These are phyloP conservation scores for Colletotrichum sp. DNA, from an alignment of 2,329 filamentous ascomycete species.

Conservation along the genomic window DNA sequence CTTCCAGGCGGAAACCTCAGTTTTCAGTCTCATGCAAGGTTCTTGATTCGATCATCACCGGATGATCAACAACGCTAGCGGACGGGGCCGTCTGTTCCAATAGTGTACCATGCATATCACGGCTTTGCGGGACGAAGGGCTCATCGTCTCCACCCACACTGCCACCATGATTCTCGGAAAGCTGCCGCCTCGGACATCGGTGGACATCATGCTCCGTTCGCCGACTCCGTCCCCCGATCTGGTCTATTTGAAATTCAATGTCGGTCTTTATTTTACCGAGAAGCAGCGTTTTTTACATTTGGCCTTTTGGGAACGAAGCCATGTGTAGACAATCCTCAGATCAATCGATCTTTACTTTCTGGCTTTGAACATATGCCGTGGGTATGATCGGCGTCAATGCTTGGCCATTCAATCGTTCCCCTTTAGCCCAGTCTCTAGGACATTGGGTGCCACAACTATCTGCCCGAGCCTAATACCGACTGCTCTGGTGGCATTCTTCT, in stretches of 20 bases:
- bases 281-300: not conserved
- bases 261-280: not conserved
- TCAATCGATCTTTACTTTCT: not conserved
- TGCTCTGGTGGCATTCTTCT: not conserved
- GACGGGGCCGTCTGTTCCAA: not conserved
- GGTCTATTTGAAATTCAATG: not conserved
- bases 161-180: not conserved
- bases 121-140: not conserved
- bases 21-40: not conserved
- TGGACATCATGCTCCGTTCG: not conserved
- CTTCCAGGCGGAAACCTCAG: not conserved
- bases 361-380: not conserved
- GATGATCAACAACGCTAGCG: not conserved
- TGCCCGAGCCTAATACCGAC: not conserved
- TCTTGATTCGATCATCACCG: not conserved
- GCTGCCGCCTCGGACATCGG: not conserved
- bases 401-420: not conserved
- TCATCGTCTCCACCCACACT: not conserved
- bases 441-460: not conserved
- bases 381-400: not conserved
- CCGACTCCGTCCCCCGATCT: not conserved
- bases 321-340: not conserved
- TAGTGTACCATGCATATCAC: not conserved
- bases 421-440: not conserved
- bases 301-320: not conserved